phyloP scores from a whole-genome alignment of 202 grass and related monocot genomes.

The Panicum virgatum region DNA sequence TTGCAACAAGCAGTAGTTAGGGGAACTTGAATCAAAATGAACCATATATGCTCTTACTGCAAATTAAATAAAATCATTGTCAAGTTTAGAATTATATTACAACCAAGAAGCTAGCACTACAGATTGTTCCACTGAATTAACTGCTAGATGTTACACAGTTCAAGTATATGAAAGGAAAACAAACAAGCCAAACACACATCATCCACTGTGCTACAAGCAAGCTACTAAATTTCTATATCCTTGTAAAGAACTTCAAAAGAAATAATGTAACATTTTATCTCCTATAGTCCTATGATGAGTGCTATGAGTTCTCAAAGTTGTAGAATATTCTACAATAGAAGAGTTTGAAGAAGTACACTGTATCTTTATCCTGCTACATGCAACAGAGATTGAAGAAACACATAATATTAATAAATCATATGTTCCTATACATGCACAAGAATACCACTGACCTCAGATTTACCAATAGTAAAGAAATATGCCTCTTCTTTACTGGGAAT shows the following conservation, averaged over 20 bases:
- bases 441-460: conserved; percentile 77
- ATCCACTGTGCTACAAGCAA: neutral
- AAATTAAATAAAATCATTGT: neutral
- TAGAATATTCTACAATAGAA: neutral
- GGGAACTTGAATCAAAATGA: conserved; percentile 12
- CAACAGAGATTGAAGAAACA: neutral
- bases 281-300: neutral
- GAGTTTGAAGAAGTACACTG: neutral
- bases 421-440: conserved; percentile 21
- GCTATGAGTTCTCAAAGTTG: conserved; percentile 26
- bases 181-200: neutral
- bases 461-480: conserved; percentile 92
- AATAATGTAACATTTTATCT: conserved; percentile 11
- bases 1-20: conserved; percentile 40
- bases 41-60: conserved; percentile 10
- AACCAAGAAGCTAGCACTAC: neutral
- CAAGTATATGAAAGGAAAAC: conserved; percentile 14
- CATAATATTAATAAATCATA: conserved; percentile 5
- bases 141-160: neutral
- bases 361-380: conserved; percentile 23
- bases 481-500: conserved; percentile 60
- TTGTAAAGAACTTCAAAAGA: neutral
- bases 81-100: conserved; percentile 12
- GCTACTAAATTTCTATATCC: neutral
- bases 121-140: conserved; percentile 10